These are phyloP conservation scores for Cladosporium halotolerans DNA, from an alignment of 2,329 filamentous ascomycete species.

Conservation along the genomic window DNA sequence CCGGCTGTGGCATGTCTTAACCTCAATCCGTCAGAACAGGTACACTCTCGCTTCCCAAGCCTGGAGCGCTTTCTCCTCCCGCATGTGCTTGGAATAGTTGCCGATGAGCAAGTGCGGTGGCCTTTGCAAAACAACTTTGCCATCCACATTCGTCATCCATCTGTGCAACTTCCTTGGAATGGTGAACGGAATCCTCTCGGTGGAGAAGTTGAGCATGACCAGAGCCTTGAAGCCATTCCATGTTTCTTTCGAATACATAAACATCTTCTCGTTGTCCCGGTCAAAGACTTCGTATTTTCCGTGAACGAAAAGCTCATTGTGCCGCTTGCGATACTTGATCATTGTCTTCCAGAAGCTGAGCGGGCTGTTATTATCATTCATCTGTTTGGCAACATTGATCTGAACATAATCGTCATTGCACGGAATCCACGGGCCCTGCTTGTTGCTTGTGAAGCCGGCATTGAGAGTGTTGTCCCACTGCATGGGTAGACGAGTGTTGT, in stretches of 20 bases:
- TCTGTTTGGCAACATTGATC: conserved; percentile 57
- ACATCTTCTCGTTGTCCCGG: conserved; percentile 46
- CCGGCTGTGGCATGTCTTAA: conserved; percentile 8
- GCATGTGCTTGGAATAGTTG: conserved; percentile 42
- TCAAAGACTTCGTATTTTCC: conserved; percentile 56
- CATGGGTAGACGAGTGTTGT: conserved; percentile 66
- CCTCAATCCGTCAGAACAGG: conserved; percentile 18
- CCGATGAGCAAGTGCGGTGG: conserved; percentile 6
- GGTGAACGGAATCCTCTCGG: conserved; percentile 14
- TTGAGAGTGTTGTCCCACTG: conserved; percentile 58
- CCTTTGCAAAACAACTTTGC: conserved; percentile 15
- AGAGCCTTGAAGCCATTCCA: conserved; percentile 27
- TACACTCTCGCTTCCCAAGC: conserved; percentile 36
- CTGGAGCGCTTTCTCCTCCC: conserved; percentile 22
- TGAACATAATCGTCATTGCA: conserved; percentile 56
- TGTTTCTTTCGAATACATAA: conserved; percentile 41
- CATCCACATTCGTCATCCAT: background rate
- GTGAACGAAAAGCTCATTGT: conserved; percentile 61
- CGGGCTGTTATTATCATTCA: conserved; percentile 45
- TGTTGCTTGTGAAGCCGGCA: conserved; percentile 56
- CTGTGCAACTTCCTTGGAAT: conserved; percentile 4
- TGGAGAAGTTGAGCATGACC: conserved; percentile 36
- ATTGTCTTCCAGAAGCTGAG: conserved; percentile 57
- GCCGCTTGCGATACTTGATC: conserved; percentile 49
- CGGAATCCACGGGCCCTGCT: conserved; percentile 61